Percentiles rank a stretch among this genome's conserved stretches.
Evolutionary conservation across 257 asterid species (phyloP).

Genomic region (Nicotiana attenuata): DNA sequence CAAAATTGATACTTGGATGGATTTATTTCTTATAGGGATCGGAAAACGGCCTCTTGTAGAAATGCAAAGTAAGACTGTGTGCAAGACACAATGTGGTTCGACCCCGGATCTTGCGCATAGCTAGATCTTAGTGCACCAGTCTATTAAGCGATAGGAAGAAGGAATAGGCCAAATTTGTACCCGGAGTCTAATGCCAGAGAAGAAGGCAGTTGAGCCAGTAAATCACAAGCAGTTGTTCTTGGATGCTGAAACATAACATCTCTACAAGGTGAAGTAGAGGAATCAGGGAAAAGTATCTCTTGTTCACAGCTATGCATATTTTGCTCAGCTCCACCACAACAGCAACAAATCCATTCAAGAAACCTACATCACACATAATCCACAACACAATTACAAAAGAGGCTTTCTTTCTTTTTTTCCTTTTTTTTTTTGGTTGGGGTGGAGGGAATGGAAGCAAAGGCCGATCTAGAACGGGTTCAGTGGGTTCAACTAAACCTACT

Average conservation of each 20-base stretch:
- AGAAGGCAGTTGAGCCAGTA: slow-evolving; percentile 53
- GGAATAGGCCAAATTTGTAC: slow-evolving; percentile 22
- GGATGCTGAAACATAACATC: slow-evolving; percentile 59
- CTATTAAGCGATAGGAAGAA: neutral
- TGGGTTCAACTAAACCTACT: neutral
- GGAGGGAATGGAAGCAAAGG: neutral
- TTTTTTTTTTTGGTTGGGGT: neutral
- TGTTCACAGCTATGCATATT: slow-evolving; percentile 32
- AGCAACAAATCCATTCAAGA: slow-evolving; percentile 76
- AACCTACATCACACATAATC: slow-evolving; percentile 31
- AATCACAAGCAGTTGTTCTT: slow-evolving; percentile 50
- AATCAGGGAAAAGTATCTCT: slow-evolving; percentile 28
- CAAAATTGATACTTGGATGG: neutral
- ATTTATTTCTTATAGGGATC: neutral
- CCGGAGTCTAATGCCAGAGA: slow-evolving; percentile 55
- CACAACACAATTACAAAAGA: neutral
- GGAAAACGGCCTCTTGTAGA: neutral
- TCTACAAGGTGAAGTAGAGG: slow-evolving; percentile 52
- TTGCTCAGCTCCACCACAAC: slow-evolving; percentile 66
- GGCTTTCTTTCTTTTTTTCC: neutral
- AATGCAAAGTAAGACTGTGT: neutral
- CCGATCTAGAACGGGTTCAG: neutral
- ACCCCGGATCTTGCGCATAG: neutral
- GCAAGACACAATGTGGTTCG: neutral
- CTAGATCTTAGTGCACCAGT: neutral